Base-by-base conservation (phyloP, 352 stramenopile species). In the Globisporangium lucens region DNA sequence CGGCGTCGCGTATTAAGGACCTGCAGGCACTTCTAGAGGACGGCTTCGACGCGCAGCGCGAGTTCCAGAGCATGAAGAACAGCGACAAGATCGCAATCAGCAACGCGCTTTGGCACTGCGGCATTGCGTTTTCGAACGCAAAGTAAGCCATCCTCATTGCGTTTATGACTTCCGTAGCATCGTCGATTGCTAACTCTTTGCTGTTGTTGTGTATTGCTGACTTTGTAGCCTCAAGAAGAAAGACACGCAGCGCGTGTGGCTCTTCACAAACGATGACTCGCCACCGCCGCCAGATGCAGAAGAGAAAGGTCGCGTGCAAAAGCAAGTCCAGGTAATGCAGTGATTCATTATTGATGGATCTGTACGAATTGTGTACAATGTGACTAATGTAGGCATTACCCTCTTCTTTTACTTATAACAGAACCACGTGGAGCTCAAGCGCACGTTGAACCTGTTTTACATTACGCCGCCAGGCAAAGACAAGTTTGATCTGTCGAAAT, bases 181-280 rank as follows among this genome's bases (percentile, higher is more conserved):
- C 12, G 17, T 51, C 1, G 43, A 17, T 51, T 22, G 15, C 43
- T 51, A 6, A 51, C 43, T 22, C 15, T 51, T n/a, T 51, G 43
- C 17, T 51, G 41, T 46, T 49, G 43, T 10, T 56, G 20, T 58
- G 15, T 52, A 15, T 58, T 13, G 47, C 2, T 57, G 0, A 24
- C 10, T 55, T 51, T 35, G 4, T 55, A 95, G 87, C 61, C 72
- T 95, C n/a, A 93, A 93, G 69, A 91, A 92, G 71, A 90, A 91
- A 65, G 85, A 95, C 67, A 85, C 81, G 35, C 85, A 95, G 67
- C 85, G 83, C n/a, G 81, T 93, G 35, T 95, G 87, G 87, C 81
- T 93, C 61, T 93, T 95, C 65, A 95, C 87, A 33, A 93, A 95
- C 65, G 80, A 93, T 71, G 87, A 95, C 67, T 72, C 61, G 22